Evolutionary conservation across 805 yeast species (phyloP), one percentile per base, ranked within the genome.

Genomic region (Spathaspora sp.): DNA sequence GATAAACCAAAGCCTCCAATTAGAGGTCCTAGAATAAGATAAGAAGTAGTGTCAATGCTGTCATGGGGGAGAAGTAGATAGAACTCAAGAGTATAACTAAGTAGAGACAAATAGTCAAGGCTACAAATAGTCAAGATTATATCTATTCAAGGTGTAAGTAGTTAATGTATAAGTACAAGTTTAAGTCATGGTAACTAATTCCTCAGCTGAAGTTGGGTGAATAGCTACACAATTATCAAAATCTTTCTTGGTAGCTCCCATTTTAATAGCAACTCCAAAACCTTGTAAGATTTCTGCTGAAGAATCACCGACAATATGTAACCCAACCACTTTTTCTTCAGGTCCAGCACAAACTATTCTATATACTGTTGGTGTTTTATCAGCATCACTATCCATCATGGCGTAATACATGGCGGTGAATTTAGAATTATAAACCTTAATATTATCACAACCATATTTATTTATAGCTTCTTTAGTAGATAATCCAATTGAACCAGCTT

Each of bases 201-300:
- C 99, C 76, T 94, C 99, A 42, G 99, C 99, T 58, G 96, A 83
- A 1, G 99, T 94, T 56, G 99, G 99, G 68, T 94, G 99, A 66
- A 94, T 94, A 38, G 99, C 99, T 44, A 94, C 98, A 75, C 96
- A 89, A 68, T 76, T 84, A 72, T 94, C 99, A 58, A 94, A 94
- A 69, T 94, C 97, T 45, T 82, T 82, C 77, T 94, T 94, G 38
- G 99, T 94, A 42, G 99, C 99, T 32, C 99, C 99, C 99, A 94
- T 94, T 75, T 92, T 92, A 57, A 94, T 76, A 48, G 99, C 99
- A 50, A 92, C 99, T 53, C 98, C 99, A 64, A 94, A 94, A 39
- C 99, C 99, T 78, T 94, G 99, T 61, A 94, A 79, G 53, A 94
- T 92, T 72, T 94, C 99, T 31, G 96, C 83, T 49, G 94, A 83